Conservation (phyloP, 75 land plant species). For the Pinus albicaulis region DNA sequence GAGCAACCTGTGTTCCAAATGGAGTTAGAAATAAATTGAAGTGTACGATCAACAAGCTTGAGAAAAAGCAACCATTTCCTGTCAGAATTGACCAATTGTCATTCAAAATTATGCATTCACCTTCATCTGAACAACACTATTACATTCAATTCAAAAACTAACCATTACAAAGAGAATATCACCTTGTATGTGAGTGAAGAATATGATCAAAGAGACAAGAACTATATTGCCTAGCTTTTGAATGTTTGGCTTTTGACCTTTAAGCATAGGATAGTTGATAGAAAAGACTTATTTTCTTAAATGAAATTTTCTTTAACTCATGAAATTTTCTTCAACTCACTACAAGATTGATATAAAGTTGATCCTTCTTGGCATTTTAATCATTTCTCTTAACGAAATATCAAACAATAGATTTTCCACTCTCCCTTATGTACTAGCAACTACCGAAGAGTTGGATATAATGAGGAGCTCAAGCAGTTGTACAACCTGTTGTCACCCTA, state of each 20-base stretch:
- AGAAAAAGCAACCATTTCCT: too few relatives aligned
- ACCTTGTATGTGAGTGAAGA: background rate
- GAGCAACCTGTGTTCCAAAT: constrained; percentile 49
- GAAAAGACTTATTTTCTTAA: background rate
- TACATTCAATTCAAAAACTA: constrained; percentile 6
- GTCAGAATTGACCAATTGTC: too few relatives aligned
- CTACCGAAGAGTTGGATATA: too few relatives aligned
- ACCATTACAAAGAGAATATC: background rate
- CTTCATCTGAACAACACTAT: background rate
- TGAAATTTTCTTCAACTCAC: background rate
- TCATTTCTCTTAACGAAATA: background rate
- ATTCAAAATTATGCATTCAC: background rate
- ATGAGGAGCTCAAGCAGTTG: too few relatives aligned
- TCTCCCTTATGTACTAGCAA: too few relatives aligned
- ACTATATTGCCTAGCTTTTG: background rate
- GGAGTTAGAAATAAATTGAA: constrained; percentile 7
- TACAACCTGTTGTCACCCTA: too few relatives aligned
- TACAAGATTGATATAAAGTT: background rate
- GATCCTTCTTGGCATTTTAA: background rate
- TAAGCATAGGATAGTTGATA: background rate
- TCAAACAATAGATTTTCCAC: background rate
- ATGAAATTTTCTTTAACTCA: background rate
- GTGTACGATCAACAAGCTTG: background rate
- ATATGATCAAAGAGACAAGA: background rate
- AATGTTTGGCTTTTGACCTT: background rate